phyloP scores from a whole-genome alignment of 129 eudicot genomes.

The Ambrosia trifida region DNA sequence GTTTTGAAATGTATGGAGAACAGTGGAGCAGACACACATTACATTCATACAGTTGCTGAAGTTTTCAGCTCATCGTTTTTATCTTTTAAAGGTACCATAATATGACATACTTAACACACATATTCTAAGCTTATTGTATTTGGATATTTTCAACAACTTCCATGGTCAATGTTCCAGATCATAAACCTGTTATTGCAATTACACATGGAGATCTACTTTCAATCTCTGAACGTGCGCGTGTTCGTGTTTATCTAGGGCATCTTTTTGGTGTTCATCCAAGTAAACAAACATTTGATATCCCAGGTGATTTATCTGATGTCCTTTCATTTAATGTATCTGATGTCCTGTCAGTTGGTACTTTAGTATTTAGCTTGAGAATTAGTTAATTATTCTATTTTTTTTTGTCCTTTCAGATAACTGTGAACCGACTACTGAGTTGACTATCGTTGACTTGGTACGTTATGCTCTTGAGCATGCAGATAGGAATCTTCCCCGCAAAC shows the following conservation, averaged over 20 bases:
- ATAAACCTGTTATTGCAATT: constrained; percentile 81
- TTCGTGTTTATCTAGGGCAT: constrained; percentile 69
- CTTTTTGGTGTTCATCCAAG: constrained; percentile 64
- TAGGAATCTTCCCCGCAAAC: constrained; percentile 59
- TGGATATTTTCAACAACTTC: constrained; percentile 2
- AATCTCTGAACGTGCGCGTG: constrained; percentile 54
- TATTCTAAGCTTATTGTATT: constrained; percentile 1
- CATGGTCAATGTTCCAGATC: constrained; percentile 48
- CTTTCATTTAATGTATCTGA: background rate
- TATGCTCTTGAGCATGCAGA: constrained; percentile 89
- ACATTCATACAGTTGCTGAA: constrained; percentile 41
- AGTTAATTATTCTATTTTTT: background rate
- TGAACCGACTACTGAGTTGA: constrained; percentile 50
- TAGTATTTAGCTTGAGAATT: background rate
- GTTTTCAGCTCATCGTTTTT: constrained; percentile 49
- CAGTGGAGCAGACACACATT: constrained; percentile 36
- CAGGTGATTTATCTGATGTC: constrained; percentile 47
- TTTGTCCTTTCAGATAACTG: constrained; percentile 43
- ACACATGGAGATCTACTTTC: constrained; percentile 90
- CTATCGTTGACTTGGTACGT: constrained; percentile 57
- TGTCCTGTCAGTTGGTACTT: background rate
- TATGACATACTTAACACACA: background rate
- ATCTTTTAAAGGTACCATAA: constrained; percentile 64
- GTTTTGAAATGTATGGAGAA: constrained; percentile 56
- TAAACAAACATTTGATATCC: constrained; percentile 75